Evolutionary conservation across 2,329 filamentous ascomycete species (phyloP), one percentile per base, ranked within the genome.

Genomic region (Phialophora tarda): DNA sequence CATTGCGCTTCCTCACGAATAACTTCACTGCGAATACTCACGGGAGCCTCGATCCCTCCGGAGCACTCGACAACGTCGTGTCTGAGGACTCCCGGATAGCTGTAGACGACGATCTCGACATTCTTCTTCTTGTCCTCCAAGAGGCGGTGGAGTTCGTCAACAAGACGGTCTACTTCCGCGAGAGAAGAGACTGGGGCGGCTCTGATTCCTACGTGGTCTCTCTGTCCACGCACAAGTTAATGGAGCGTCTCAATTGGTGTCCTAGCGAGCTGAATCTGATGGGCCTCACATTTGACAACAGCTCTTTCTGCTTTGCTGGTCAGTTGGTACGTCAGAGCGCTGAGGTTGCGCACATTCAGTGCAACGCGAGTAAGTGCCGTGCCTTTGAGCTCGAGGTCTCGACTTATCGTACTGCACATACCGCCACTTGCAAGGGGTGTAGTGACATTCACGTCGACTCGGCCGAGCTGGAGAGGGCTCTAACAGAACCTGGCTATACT

Each of bases 1-100:
- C 61, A 6, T 41, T 59, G 17, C 54, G 54, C 34, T 63, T 63
- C 21, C 61, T 63, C 12, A 59, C 53, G 2, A 63, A 63, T 38
- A 63, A 63, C 26, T 63, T 63, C 28, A 63, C 61, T 11, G 21
- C 34, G 2, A 28, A 48, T 5, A 32, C n/a, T 4, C n/a, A 44
- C 17, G 61, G 61, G 14, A 44, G 54, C 41, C 5, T 50, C 24
- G 32, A 28, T 21, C 14, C 21, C n/a, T 17, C 53, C 7, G 61
- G 61, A 21, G 5, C 6, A 5, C 4, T 14, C 6, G 50, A 17
- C 17, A 17, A 53, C 14, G 32, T 55, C 48, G 48, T 62, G 1
- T 21, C 48, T 3, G n/a, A 54, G 11, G 26, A 55, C 5, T 38
- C 59, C 4, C 28, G 34, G 12, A 10, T 62, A 14, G 50, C 24